Evolutionary conservation across 768 basidiomycete genomes (phyloP).

Genomic region (Neoboletus subvelutipes): DNA sequence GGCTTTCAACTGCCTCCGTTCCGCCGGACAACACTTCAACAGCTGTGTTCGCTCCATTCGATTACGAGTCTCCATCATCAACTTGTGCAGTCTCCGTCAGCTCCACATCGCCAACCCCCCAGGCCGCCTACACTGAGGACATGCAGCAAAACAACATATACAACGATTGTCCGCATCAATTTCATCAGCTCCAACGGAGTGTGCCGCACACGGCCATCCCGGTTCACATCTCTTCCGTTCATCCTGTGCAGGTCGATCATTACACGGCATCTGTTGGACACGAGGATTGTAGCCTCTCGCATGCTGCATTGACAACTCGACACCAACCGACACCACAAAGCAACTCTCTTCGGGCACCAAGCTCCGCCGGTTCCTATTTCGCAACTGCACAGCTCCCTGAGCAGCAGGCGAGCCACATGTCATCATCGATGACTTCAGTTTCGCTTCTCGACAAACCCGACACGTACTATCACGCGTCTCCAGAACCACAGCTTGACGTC

Average conservation of each 20-base stretch:
- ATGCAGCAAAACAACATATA: conserved; percentile 23
- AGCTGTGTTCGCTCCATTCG: conserved; percentile 27
- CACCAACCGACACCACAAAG: conserved; percentile 20
- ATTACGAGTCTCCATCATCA: conserved; percentile 27
- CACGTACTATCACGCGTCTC: conserved; percentile 27
- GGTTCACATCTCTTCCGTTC: conserved; percentile 26
- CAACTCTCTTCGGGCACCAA: conserved; percentile 19
- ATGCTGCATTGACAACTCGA: conserved; percentile 22
- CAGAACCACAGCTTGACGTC: conserved; percentile 33
- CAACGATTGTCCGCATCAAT: conserved; percentile 29
- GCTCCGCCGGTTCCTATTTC: conserved; percentile 27
- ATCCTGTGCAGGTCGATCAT: conserved; percentile 37
- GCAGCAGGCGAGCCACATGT: conserved; percentile 23
- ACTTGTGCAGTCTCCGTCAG: conserved; percentile 24
- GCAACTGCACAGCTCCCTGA: conserved; percentile 24
- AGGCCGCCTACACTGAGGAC: conserved; percentile 25
- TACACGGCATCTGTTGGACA: conserved; percentile 30
- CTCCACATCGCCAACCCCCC: conserved; percentile 33
- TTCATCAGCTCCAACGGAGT: conserved; percentile 33
- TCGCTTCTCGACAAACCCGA: conserved; percentile 27
- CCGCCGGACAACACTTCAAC: conserved; percentile 20
- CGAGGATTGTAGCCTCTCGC: conserved; percentile 30
- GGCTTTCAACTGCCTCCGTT: conserved; percentile 25
- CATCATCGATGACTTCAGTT: conserved; percentile 30
- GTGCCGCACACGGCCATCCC: conserved; percentile 28